phyloP scores from a whole-genome alignment of 305 asterid species.

The Fraxinus sp. region DNA sequence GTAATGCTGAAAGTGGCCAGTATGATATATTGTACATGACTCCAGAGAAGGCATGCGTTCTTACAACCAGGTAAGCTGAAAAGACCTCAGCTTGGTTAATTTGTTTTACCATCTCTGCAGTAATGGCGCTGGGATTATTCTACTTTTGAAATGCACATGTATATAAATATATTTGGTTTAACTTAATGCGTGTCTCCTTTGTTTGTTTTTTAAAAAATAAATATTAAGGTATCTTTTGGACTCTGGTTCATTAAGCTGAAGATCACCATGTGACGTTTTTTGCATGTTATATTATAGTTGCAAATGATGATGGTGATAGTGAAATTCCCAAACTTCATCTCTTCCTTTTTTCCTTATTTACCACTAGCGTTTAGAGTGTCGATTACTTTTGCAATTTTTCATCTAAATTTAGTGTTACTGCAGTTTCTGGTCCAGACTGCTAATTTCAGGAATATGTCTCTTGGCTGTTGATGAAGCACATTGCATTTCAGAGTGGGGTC shows the following conservation, averaged over 20 bases:
- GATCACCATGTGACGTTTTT: neutral
- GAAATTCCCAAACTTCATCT: neutral
- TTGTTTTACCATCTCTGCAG: neutral
- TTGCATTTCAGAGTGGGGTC: conserved; percentile 99
- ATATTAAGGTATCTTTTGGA: neutral
- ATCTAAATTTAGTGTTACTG: conserved; percentile 27
- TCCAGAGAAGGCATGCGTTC: conserved; percentile 76
- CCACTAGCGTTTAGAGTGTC: neutral
- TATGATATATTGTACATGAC: conserved; percentile 78
- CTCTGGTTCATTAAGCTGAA: conserved; percentile 2
- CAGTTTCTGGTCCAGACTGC: conserved; percentile 90
- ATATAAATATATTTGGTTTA: neutral
- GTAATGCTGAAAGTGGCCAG: conserved; percentile 68
- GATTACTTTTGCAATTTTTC: neutral
- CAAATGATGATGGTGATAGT: conserved; percentile 5
- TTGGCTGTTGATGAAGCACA: conserved; percentile 98
- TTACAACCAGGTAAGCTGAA: conserved; percentile 50
- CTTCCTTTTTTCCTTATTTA: neutral
- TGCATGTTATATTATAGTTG: neutral
- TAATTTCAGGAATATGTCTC: conserved; percentile 69
- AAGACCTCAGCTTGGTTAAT: conserved; percentile 7
- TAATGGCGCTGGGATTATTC: neutral
- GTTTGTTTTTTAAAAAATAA: neutral
- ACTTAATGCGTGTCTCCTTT: neutral
- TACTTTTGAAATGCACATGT: conserved; percentile 8